These are phyloP conservation scores for Fusarium kyushuense DNA, from an alignment of 2,329 filamentous ascomycete genomes.

Conservation along the genomic window DNA sequence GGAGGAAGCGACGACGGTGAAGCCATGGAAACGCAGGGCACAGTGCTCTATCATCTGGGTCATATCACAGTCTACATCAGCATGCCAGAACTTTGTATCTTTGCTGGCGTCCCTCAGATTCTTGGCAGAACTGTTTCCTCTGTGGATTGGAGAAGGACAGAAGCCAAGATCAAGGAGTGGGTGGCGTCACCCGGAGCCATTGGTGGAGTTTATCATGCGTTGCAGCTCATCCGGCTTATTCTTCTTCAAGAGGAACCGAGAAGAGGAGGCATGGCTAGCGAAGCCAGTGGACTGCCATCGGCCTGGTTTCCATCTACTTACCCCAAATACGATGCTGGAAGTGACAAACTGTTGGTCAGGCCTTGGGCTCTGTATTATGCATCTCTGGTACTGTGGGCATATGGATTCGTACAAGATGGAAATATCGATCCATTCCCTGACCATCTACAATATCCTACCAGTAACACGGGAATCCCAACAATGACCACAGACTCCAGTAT, in stretches of 20 bases:
- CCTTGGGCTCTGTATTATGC: slow-evolving; percentile 48
- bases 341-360: slow-evolving; percentile 43
- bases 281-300: slow-evolving; percentile 22
- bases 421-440: slow-evolving; percentile 47
- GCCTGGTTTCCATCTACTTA: slow-evolving; percentile 39
- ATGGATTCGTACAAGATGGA: slow-evolving; percentile 47
- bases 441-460: slow-evolving; percentile 43
- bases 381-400: slow-evolving; percentile 46
- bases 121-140: slow-evolving; percentile 47
- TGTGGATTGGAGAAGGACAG: slow-evolving; percentile 47
- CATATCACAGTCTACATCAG: slow-evolving; percentile 49
- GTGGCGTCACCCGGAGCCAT: slow-evolving; percentile 47
- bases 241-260: slow-evolving; percentile 42
- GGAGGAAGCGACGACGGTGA: slow-evolving; percentile 47
- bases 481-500: slow-evolving; percentile 37
- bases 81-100: slow-evolving; percentile 49
- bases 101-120: slow-evolving; percentile 46
- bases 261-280: slow-evolving; percentile 26
- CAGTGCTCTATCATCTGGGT: slow-evolving; percentile 46
- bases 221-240: slow-evolving; percentile 46
- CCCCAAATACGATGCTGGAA: slow-evolving; percentile 44
- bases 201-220: slow-evolving; percentile 46
- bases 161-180: slow-evolving; percentile 49
- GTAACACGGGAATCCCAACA: slow-evolving; percentile 19
- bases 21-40: slow-evolving; percentile 47